Percentiles rank a stretch among this genome's conserved stretches.
These are phyloP conservation scores for Leonotis leonurus DNA, from an alignment of 257 asterid species.

Conservation along the genomic window DNA sequence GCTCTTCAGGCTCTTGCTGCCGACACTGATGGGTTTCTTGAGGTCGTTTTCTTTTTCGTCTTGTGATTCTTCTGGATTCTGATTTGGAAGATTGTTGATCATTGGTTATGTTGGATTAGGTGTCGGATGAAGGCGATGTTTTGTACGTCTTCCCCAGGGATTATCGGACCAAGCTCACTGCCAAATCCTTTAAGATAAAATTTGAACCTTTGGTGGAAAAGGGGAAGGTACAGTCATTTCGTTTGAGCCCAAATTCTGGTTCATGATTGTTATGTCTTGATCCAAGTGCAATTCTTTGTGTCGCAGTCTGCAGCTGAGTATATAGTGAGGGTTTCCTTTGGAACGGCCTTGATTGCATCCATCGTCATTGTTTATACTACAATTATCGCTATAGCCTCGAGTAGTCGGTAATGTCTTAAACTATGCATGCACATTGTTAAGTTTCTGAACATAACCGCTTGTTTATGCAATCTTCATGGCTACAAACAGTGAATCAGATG, in stretches of 20 bases:
- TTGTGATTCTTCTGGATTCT: neutral
- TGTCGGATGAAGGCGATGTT: constrained; percentile 94
- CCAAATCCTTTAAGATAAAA: constrained; percentile 73
- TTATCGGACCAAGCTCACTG: constrained; percentile 66
- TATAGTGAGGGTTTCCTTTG: constrained; percentile 83
- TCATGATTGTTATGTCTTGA: constrained; percentile 3
- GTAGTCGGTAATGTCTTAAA: constrained; percentile 59
- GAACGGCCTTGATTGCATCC: constrained; percentile 96
- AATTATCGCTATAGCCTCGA: constrained; percentile 65
- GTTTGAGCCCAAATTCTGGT: constrained; percentile 2
- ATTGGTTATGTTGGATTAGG: constrained; percentile 37
- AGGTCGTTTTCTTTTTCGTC: constrained; percentile 33
- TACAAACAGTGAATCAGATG: constrained; percentile 62
- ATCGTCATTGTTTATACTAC: constrained; percentile 81
- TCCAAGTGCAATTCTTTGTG: constrained; percentile 14
- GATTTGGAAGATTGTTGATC: constrained; percentile 5
- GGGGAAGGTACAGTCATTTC: constrained; percentile 47
- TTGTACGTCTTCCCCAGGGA: constrained; percentile 76
- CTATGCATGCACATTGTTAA: constrained; percentile 11
- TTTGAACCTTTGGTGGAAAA: constrained; percentile 74
- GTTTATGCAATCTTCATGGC: constrained; percentile 2
- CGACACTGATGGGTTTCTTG: constrained; percentile 83
- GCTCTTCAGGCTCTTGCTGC: constrained; percentile 98
- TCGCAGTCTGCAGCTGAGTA: constrained; percentile 85
- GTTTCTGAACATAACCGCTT: constrained; percentile 6